A percentile compares a stretch with the other conserved stretches of the same genome.
Conservation (phyloP, 176 grass and related monocot genomes). For the Raddia distichophylla region DNA sequence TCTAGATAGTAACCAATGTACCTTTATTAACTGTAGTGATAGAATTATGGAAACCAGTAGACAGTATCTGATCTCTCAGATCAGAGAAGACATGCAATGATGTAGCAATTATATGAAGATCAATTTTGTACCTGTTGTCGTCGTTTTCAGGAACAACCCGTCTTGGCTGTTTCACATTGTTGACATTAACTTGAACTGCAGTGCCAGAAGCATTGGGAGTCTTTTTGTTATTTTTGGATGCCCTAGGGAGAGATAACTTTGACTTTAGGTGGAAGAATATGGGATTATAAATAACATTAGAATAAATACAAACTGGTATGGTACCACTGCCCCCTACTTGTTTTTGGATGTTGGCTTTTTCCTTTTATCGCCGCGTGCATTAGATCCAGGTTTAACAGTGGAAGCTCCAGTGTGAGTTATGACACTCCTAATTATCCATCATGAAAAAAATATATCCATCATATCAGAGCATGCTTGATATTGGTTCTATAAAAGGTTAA, state of each 20-base stretch:
- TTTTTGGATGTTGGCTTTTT: slow-evolving; percentile 54
- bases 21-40: background rate
- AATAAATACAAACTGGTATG: slow-evolving; percentile 29
- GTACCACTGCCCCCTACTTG: slow-evolving; percentile 43
- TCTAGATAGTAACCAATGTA: background rate
- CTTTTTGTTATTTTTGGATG: slow-evolving; percentile 66
- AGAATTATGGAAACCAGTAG: background rate
- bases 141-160: slow-evolving; percentile 53
- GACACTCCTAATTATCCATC: slow-evolving; percentile 57
- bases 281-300: slow-evolving; percentile 24
- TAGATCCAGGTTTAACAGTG: slow-evolving; percentile 54
- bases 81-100: slow-evolving; percentile 32
- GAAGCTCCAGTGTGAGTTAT: slow-evolving; percentile 64
- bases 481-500: slow-evolving; percentile 12
- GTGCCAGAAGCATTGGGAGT: slow-evolving; percentile 35
- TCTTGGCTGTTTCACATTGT: slow-evolving; percentile 56
- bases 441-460: slow-evolving; percentile 14
- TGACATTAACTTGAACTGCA: slow-evolving; percentile 39
- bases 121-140: slow-evolving; percentile 64
- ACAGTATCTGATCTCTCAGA: slow-evolving; percentile 11
- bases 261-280: slow-evolving; percentile 1
- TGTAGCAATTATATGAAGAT: slow-evolving; percentile 22
- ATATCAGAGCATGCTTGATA: slow-evolving; percentile 27
- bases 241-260: slow-evolving; percentile 53
- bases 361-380: slow-evolving; percentile 53